Evolutionary conservation across 2,329 filamentous ascomycete species (phyloP).

Genomic region (Nothophaeocryptopus gaeumannii): DNA sequence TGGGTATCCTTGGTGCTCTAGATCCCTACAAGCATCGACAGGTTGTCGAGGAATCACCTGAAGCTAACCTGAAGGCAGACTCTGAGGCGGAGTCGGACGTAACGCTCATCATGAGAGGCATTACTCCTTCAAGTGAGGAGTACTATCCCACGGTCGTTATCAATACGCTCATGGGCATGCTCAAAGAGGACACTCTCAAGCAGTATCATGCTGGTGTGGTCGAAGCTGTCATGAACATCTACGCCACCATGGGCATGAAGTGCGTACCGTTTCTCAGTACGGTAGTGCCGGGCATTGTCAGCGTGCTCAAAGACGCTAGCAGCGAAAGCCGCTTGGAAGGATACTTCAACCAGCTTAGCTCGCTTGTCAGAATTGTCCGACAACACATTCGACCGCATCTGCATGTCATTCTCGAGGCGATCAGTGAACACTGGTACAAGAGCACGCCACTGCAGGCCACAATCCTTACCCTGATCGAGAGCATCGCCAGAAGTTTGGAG

Average conservation of each 20-base stretch:
- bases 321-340: conserved; percentile 68
- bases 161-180: conserved; percentile 85
- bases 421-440: conserved; percentile 86
- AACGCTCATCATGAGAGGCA: conserved; percentile 93
- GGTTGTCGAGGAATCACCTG: conserved; percentile 83
- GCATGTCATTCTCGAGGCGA: conserved; percentile 77
- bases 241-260: conserved; percentile 91
- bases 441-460: conserved; percentile 81
- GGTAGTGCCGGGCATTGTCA: conserved; percentile 90
- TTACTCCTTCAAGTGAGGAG: conserved; percentile 95
- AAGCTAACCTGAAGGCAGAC: conserved; percentile 69
- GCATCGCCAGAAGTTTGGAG: conserved; percentile 87
- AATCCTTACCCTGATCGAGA: conserved; percentile 87
- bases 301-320: conserved; percentile 80
- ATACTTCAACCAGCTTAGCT: conserved; percentile 95
- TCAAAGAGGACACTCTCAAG: conserved; percentile 84
- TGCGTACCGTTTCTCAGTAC: conserved; percentile 92
- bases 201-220: conserved; percentile 93
- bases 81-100: conserved; percentile 80
- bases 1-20: conserved; percentile 90
- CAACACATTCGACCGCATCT: conserved; percentile 94
- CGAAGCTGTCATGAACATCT: conserved; percentile 98
- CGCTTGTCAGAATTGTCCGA: conserved; percentile 88
- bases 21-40: conserved; percentile 97
- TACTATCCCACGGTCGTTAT: conserved; percentile 99